A percentile compares a stretch with the other conserved stretches of the same genome.
These are phyloP conservation scores for Penicillium paradoxum DNA, from an alignment of 495 filamentous ascomycete genomes.

Conservation along the genomic window DNA sequence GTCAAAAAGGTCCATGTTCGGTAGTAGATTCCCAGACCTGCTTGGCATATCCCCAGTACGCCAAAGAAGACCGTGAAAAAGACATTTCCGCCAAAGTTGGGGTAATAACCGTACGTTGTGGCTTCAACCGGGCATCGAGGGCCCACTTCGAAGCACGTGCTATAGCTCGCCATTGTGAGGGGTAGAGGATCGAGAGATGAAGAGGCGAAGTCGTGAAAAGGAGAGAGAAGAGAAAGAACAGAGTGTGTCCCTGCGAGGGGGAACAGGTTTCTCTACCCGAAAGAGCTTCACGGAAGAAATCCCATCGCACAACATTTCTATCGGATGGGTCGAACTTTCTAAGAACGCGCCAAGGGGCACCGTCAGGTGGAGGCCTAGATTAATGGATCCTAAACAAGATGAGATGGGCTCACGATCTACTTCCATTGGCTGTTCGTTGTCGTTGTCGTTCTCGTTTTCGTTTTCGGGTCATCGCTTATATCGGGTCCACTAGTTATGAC, in stretches of 20 bases:
- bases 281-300: no score
- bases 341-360: background rate
- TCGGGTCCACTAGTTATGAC: conserved; percentile 1
- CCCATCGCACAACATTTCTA: no score
- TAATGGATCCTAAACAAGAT: background rate
- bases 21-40: conserved; percentile 50
- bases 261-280: no score
- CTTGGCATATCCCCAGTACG: conserved; percentile 41
- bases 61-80: conserved; percentile 57
- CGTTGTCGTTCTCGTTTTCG: conserved; percentile 25
- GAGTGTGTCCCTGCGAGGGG: no score
- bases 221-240: background rate
- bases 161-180: conserved; percentile 23
- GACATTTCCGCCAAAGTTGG: conserved; percentile 56
- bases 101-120: conserved; percentile 65
- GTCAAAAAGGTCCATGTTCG: conserved; percentile 58
- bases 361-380: background rate
- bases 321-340: background rate
- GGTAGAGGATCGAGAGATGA: background rate
- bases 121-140: conserved; percentile 51
- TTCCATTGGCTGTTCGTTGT: conserved; percentile 27
- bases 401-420: background rate
- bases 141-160: conserved; percentile 44
- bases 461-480: conserved; percentile 16
- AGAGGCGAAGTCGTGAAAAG: no score